Evolutionary conservation across 1,284 basidiomycete genomes (phyloP), one percentile per base, ranked within the genome.

Genomic region (Marasmius oreades): DNA sequence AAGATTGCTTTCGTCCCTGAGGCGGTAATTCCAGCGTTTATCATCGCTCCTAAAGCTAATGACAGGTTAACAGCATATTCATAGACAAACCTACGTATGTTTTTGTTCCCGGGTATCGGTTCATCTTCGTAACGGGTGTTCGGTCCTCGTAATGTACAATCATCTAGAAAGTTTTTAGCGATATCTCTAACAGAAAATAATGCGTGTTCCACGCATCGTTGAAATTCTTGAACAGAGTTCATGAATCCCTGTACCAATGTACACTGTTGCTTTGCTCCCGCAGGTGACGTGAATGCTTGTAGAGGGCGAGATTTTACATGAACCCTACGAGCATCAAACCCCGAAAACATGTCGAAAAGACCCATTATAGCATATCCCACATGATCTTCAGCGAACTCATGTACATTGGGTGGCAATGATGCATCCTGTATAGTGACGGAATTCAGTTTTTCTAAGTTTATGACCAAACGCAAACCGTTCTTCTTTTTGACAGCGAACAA

Each of bases 401-500:
- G 66, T 6, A 67, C 53, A 4, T 63, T 53, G 0, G 69, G 70
- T 0, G 67, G 66, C 1, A 74, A 45, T 0, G 69, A 53, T 5
- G 42, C 26, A 53, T 75, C 69, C 8, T 63, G 62, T 5, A 74
- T 64, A 0, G 63, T 69, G 6, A 72, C 66, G 1, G 60, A 55
- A 52, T 75, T 76, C 0, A 76, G 61, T 0, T 65, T 60, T 51
- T 73, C 63, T 0, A 74, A 58, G 37, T 72, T 66, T 34, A 68
- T 64, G 0, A 75, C 69, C 0, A 74, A 18, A 1, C 68, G 61
- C 0, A 72, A 56, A 2, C 65, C 60, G 23, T 60, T 63, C 55
- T 73, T 71, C 62, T 76, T 72, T 3, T 57, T 37, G 0, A 75
- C 71, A 0, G 66, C 57, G 42, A 73, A 74, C 31, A 66, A 61